These are phyloP conservation scores for Funneliformis geosporum DNA, from an alignment of 192 early-diverging fungal species.

Conservation along the genomic window DNA sequence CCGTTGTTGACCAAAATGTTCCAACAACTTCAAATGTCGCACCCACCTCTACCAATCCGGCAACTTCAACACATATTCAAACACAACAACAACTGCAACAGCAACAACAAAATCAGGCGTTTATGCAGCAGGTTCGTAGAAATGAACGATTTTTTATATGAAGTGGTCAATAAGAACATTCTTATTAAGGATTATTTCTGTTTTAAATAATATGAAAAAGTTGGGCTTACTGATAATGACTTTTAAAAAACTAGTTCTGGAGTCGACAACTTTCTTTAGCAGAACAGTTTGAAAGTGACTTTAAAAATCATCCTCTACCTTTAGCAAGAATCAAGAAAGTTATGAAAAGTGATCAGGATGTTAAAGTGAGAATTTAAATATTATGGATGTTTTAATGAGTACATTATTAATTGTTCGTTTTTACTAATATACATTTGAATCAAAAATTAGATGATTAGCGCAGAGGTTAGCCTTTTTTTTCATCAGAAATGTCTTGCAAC, in stretches of 20 bases:
- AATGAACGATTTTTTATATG: not conserved
- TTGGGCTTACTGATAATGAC: not conserved
- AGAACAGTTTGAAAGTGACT: conserved; percentile 80
- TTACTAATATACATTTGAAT: not conserved
- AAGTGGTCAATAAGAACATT: too few species aligned
- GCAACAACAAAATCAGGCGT: conserved; percentile 26
- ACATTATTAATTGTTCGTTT: not conserved
- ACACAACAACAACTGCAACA: conserved; percentile 24
- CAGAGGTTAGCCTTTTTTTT: conserved; percentile 32
- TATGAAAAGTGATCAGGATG: conserved; percentile 98
- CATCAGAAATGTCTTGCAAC: too few species aligned
- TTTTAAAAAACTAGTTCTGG: conserved; percentile 64
- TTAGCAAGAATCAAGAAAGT: conserved; percentile 97
- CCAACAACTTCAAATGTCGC: not conserved
- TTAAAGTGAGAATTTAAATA: conserved; percentile 61
- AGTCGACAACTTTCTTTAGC: conserved; percentile 64
- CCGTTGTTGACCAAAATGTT: conserved; percentile 12
- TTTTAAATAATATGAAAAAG: not conserved
- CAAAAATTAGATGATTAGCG: conserved; percentile 58
- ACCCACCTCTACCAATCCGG: not conserved
- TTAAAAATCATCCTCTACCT: conserved; percentile 90
- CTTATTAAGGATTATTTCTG: too few species aligned
- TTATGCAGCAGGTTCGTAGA: conserved; percentile 21
- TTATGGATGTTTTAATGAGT: not conserved
- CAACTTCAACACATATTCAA: not conserved